Evolutionary conservation across 768 basidiomycete genomes (phyloP).

Genomic region (Tulasnella calospora): DNA sequence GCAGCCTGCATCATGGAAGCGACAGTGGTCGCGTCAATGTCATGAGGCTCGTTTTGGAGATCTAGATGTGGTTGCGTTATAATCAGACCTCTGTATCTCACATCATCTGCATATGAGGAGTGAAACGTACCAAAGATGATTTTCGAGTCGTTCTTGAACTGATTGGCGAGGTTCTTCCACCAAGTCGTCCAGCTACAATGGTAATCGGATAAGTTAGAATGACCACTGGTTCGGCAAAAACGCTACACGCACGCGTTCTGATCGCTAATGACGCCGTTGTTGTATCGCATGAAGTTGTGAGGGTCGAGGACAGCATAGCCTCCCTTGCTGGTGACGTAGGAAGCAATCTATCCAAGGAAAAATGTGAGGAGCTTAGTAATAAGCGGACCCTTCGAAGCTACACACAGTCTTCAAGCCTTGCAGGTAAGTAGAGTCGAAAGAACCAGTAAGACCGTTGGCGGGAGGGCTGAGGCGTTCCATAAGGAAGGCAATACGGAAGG

Average conservation of each 20-base stretch:
- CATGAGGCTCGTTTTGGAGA: slow-evolving; percentile 64
- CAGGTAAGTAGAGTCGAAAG: slow-evolving; percentile 53
- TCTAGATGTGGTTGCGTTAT: slow-evolving; percentile 32
- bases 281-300: slow-evolving; percentile 61
- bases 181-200: slow-evolving; percentile 29
- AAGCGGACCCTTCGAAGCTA: background rate
- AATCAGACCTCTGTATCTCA: background rate
- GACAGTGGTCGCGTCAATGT: slow-evolving; percentile 49
- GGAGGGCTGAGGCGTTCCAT: slow-evolving; percentile 56
- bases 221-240: background rate
- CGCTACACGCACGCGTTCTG: slow-evolving; percentile 40
- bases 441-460: slow-evolving; percentile 50
- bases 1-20: slow-evolving; percentile 60
- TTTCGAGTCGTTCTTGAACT: slow-evolving; percentile 47
- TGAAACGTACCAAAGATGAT: slow-evolving; percentile 46
- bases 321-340: slow-evolving; percentile 58
- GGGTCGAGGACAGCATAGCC: slow-evolving; percentile 51
- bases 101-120: too few relatives aligned
- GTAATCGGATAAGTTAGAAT: background rate
- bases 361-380: background rate
- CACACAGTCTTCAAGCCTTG: slow-evolving; percentile 42
- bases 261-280: slow-evolving; percentile 48
- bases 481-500: slow-evolving; percentile 39
- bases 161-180: slow-evolving; percentile 54
- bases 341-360: slow-evolving; percentile 38